Conservation (phyloP, 1,139 yeast species). For the Debaryomycetaceae sp. region DNA sequence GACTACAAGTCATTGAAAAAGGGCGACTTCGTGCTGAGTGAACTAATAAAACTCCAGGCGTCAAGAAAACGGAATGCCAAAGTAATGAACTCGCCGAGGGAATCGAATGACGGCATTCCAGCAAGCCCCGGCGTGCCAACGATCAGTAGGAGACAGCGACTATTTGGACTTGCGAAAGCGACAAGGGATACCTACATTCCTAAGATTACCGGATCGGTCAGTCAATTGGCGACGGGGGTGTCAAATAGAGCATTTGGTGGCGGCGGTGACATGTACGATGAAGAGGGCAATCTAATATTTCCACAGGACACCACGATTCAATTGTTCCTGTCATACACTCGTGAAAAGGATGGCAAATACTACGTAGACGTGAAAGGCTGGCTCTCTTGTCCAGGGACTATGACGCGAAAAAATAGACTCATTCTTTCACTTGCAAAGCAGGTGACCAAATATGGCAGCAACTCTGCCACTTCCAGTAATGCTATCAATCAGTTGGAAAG, state of each 20-base stretch:
- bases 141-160: slow-evolving; percentile 29
- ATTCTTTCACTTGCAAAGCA: slow-evolving; percentile 69
- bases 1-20: slow-evolving; percentile 24
- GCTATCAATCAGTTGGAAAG: slow-evolving; percentile 31
- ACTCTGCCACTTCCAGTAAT: slow-evolving; percentile 15
- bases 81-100: slow-evolving; percentile 7
- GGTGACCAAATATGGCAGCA: slow-evolving; percentile 46
- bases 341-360: slow-evolving; percentile 32
- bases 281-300: slow-evolving; percentile 27
- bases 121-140: slow-evolving; percentile 1
- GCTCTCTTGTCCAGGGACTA: slow-evolving; percentile 66
- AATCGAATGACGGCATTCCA: slow-evolving; percentile 1
- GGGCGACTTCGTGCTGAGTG: not conserved
- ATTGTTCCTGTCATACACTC: slow-evolving; percentile 64
- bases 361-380: slow-evolving; percentile 71
- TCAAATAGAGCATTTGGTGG: slow-evolving; percentile 33
- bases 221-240: slow-evolving; percentile 49
- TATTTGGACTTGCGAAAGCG: slow-evolving; percentile 48
- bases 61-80: slow-evolving; percentile 13
- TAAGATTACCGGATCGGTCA: slow-evolving; percentile 42
- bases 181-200: slow-evolving; percentile 61
- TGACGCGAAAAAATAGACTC: slow-evolving; percentile 67
- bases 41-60: slow-evolving; percentile 8
- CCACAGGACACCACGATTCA: slow-evolving; percentile 39
- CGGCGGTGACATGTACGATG: slow-evolving; percentile 26